Evolutionary conservation across 2,329 filamentous ascomycete species (phyloP).

Genomic region (Hymenotorrendiella dingleyae): DNA sequence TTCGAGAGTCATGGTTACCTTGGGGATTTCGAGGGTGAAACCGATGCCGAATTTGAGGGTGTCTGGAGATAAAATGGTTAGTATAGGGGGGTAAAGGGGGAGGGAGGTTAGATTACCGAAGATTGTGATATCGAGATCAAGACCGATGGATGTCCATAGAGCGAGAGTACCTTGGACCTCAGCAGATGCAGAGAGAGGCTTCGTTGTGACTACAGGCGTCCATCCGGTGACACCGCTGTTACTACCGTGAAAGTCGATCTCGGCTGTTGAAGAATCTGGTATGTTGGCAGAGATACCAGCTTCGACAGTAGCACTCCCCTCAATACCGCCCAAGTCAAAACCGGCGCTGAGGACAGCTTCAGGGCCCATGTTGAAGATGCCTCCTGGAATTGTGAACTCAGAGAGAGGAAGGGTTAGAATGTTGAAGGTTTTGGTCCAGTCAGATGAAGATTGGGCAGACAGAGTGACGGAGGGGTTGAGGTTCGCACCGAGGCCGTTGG

Average conservation of each 20-base stretch:
- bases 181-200: not conserved
- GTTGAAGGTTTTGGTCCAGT: not conserved
- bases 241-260: not conserved
- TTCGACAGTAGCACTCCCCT: slow-evolving; percentile 2
- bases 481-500: slow-evolving; percentile 1
- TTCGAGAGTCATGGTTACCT: slow-evolving; percentile 1
- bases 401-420: not conserved
- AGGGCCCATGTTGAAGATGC: slow-evolving; percentile 3
- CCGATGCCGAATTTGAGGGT: not conserved
- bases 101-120: not conserved
- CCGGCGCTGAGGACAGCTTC: slow-evolving; percentile 4
- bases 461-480: slow-evolving; percentile 3
- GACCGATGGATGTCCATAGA: not conserved
- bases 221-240: slow-evolving; percentile 3
- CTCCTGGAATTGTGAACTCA: slow-evolving; percentile 1
- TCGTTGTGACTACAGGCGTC: slow-evolving; percentile 2
- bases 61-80: not conserved
- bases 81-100: not conserved
- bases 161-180: slow-evolving; percentile 3
- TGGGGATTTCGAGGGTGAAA: slow-evolving; percentile 3
- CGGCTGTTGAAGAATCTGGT: not conserved
- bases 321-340: slow-evolving; percentile 1
- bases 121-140: slow-evolving; percentile 2
- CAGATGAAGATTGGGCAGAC: not conserved
- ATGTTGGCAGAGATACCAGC: slow-evolving; percentile 3